Evolutionary conservation across 2,329 filamentous ascomycete genomes (phyloP).

Genomic region (Colletotrichum tamarilloi): DNA sequence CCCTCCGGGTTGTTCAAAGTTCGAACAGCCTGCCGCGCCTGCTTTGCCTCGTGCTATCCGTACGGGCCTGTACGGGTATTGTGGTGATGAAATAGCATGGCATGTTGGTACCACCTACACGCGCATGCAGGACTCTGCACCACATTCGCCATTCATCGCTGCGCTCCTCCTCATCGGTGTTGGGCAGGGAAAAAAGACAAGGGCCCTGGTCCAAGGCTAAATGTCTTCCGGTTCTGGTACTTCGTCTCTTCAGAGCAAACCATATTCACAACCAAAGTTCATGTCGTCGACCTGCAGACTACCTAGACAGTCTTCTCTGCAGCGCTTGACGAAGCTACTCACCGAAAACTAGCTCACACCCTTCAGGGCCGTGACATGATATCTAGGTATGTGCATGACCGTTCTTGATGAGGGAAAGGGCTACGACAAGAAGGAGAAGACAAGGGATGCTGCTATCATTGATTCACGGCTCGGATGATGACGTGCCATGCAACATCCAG

Average conservation of each 20-base stretch:
- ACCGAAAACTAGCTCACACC: background rate
- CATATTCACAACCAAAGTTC: slow-evolving; percentile 3
- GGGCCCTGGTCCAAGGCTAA: slow-evolving; percentile 1
- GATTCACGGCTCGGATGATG: background rate
- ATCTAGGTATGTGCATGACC: background rate
- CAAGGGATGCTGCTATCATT: background rate
- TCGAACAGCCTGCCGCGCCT: slow-evolving; percentile 12
- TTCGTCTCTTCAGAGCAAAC: background rate
- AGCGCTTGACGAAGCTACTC: slow-evolving; percentile 7
- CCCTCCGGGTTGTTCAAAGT: background rate
- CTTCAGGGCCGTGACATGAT: background rate
- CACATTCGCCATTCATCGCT: slow-evolving; percentile 16
- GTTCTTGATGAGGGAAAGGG: background rate
- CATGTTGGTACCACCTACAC: slow-evolving; percentile 24
- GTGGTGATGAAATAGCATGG: background rate
- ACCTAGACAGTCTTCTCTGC: background rate
- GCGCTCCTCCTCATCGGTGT: slow-evolving; percentile 18
- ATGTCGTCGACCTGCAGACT: background rate
- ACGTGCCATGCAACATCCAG: background rate
- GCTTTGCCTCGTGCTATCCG: slow-evolving; percentile 5
- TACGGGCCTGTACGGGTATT: slow-evolving; percentile 9
- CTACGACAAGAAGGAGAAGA: background rate
- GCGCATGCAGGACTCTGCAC: slow-evolving; percentile 22
- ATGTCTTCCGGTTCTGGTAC: background rate
- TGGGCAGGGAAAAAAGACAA: slow-evolving; percentile 7